Evolutionary conservation across 164 flowering plant genomes (phyloP).

Genomic region (Vitis rupestris): DNA sequence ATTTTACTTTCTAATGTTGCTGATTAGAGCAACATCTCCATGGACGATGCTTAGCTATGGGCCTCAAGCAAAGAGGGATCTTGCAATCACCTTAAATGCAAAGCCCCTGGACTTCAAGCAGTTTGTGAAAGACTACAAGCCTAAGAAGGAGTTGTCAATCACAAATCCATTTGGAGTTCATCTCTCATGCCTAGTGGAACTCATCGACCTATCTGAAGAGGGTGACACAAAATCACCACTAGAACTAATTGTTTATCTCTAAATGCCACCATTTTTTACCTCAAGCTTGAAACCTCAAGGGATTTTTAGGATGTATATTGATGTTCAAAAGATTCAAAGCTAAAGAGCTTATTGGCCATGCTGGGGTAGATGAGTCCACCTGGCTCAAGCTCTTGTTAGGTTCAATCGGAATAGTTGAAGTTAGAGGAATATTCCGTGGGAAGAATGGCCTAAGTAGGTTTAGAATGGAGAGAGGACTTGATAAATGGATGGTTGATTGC

Average conservation of each 20-base stretch:
- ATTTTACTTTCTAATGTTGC: not conserved
- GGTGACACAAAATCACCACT: conserved; percentile 43
- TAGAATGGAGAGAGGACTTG: conserved; percentile 74
- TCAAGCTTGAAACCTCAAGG: conserved; percentile 51
- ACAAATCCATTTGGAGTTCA: conserved; percentile 21
- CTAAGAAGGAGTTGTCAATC: conserved; percentile 10
- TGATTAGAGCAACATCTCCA: conserved; percentile 51
- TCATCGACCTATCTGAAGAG: conserved; percentile 44
- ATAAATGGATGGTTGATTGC: conserved; percentile 77
- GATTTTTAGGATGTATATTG: conserved; percentile 68
- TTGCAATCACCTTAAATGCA: conserved; percentile 36
- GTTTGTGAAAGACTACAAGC: conserved; percentile 61
- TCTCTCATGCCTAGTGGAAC: conserved; percentile 48
- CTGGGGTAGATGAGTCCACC: conserved; percentile 43
- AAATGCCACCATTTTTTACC: conserved; percentile 58
- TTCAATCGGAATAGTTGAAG: conserved; percentile 22
- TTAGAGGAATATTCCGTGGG: conserved; percentile 43
- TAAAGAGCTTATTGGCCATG: conserved; percentile 47
- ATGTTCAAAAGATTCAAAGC: conserved; percentile 56
- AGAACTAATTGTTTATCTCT: conserved; percentile 46
- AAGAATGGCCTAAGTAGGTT: conserved; percentile 40
- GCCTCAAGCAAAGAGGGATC: conserved; percentile 24
- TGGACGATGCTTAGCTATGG: conserved; percentile 37
- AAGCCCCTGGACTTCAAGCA: conserved; percentile 80
- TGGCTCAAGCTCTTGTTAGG: conserved; percentile 44